Percentiles rank a stretch among this genome's conserved stretches.
phyloP scores from a whole-genome alignment of 106 monocot genomes.

The Chionographis japonica region DNA sequence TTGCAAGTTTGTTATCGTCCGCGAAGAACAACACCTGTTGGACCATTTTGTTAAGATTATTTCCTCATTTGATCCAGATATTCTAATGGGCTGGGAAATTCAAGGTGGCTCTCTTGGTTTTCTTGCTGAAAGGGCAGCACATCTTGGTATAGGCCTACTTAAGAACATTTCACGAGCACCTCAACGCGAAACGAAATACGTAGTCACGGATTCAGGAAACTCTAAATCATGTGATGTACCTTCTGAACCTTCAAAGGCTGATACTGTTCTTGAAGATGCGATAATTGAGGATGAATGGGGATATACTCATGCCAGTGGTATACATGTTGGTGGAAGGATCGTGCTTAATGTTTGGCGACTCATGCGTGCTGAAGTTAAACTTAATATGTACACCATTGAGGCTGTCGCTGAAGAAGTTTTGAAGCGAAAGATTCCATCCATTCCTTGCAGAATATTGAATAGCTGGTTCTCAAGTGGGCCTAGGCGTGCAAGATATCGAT shows the following conservation, averaged over 20 bases:
- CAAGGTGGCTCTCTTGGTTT: constrained; percentile 78
- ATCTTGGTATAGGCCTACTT: constrained; percentile 64
- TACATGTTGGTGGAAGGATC: constrained; percentile 96
- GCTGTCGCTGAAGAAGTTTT: constrained; percentile 90
- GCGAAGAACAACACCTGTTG: constrained; percentile 59
- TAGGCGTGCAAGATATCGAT: constrained; percentile 46
- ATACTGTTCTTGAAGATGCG: constrained; percentile 30
- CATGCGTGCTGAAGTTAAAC: constrained; percentile 80
- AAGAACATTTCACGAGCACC: constrained; percentile 71
- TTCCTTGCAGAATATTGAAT: constrained; percentile 60
- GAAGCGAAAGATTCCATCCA: constrained; percentile 69
- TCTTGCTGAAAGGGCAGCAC: constrained; percentile 82
- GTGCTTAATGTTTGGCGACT: constrained; percentile 96
- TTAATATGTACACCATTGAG: constrained; percentile 77
- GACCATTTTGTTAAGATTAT: constrained; percentile 55
- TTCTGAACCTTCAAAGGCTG: constrained; percentile 23
- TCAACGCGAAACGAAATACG: constrained; percentile 24
- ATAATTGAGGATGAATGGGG: constrained; percentile 81
- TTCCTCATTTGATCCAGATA: constrained; percentile 76
- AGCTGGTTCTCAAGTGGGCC: constrained; percentile 64
- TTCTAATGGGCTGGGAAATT: constrained; percentile 94
- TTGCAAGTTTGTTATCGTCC: constrained; percentile 35
- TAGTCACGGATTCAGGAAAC: constrained; percentile 16
- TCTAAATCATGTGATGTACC: constrained; percentile 6
- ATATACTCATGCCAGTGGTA: constrained; percentile 74